phyloP scores from a whole-genome alignment of 177 flowering plant genomes.

The Tripterygium wilfordii region DNA sequence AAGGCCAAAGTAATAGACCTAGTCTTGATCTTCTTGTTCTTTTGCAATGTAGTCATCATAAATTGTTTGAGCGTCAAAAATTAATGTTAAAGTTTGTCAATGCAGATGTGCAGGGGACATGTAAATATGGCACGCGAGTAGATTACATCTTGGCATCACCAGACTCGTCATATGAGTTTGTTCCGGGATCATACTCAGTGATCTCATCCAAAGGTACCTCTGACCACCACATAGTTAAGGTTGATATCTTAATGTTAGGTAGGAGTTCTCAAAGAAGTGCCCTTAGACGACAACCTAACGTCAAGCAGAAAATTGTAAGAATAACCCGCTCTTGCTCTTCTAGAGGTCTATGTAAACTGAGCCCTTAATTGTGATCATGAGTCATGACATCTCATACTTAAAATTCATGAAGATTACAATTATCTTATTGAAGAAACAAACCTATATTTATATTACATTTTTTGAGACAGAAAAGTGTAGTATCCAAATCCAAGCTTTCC shows the following conservation, averaged over 20 bases:
- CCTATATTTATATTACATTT: too few relatives aligned
- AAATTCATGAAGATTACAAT: too few relatives aligned
- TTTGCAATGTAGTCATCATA: not conserved
- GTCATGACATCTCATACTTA: too few relatives aligned
- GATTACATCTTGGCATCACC: constrained; percentile 81
- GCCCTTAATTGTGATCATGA: not conserved
- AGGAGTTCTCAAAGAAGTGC: constrained; percentile 14
- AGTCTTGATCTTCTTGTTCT: not conserved
- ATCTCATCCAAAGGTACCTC: constrained; percentile 95
- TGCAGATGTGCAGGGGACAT: constrained; percentile 93
- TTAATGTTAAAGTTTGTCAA: not conserved
- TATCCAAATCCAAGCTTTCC: too few relatives aligned
- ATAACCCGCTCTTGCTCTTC: constrained; percentile 35
- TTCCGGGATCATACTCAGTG: constrained; percentile 89
- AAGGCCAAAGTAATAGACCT: constrained; percentile 78
- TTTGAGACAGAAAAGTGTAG: too few relatives aligned
- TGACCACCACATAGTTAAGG: constrained; percentile 96
- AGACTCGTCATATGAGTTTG: constrained; percentile 61
- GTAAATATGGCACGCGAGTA: constrained; percentile 93
- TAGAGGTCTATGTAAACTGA: constrained; percentile 48
- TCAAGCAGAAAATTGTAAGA: constrained; percentile 33
- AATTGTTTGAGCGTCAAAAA: not conserved
- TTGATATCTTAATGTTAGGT: constrained; percentile 43
- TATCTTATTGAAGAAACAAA: too few relatives aligned
- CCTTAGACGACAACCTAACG: constrained; percentile 8